Base-by-base conservation (phyloP, 768 basidiomycete genomes). In the Suillus luteus region DNA sequence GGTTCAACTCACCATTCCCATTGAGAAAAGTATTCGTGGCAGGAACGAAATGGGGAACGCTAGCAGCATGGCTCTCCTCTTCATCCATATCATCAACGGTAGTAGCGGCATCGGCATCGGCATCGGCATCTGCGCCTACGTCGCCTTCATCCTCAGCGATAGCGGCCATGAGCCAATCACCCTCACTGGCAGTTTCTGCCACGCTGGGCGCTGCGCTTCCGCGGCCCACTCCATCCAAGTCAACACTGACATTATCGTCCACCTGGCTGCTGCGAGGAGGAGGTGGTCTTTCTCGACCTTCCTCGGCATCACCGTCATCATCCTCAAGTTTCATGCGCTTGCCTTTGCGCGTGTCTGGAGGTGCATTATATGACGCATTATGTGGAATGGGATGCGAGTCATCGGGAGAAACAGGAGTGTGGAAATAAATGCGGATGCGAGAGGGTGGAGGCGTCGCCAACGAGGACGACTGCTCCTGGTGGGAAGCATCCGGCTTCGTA, bases 311-410 rank as follows among this genome's bases (percentile, higher is more conserved):
- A 65, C 84, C 89, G 77, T 93, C 92, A 75, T 93, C 92, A 77
- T 93, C 92, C 74, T 93, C 92, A 77, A 91, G 78, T 81, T 94
- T 93, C 81, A 93, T 94, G 72, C 92, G 83, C 77, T 93, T 93
- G 64, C 91, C 92, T 75, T 91, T 92, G 72, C 90, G 85, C 63
- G 72, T 76, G 73, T 89, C 87, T 66, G 86, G 83, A 52, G 83
- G 79, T 58, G 77, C 72, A 72, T 82, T 78, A 73, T 76, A 73
- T 71, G 81, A 76, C 66, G 80, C 78, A 70, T 85, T 80, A 80
- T 87, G 85, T 64, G 88, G 86, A 73, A 91, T 87, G 27, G 88
- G 88, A 73, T 85, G 87, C 62, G 88, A 83, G 77, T 93, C 92
- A 79, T 92, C 91, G 71, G 88, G 83, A 67, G 90, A 86, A 66